Evolutionary conservation across 495 filamentous ascomycete genomes (phyloP).

Genomic region (Penicillium salamii): DNA sequence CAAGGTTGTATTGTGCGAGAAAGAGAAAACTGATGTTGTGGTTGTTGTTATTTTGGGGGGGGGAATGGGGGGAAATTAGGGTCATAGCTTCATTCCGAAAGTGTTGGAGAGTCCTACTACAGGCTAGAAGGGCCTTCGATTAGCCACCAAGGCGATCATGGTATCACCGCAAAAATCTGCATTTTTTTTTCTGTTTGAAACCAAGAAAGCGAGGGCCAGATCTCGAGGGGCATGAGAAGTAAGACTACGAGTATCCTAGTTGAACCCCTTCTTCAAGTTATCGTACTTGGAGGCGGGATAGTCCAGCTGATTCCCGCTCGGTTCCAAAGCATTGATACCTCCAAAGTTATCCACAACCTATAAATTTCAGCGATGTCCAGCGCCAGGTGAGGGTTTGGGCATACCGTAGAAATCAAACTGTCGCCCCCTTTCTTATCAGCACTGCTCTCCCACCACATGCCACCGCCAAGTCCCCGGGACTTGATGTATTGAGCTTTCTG

Average conservation of each 20-base stretch:
- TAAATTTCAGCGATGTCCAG: not conserved
- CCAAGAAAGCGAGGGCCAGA: too few species aligned
- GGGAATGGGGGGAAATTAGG: too few species aligned
- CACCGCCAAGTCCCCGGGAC: conserved; percentile 65
- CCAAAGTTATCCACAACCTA: conserved; percentile 32
- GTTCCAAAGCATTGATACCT: conserved; percentile 22
- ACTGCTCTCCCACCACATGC: conserved; percentile 90
- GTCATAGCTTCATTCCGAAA: too few species aligned
- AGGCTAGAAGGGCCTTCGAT: not conserved
- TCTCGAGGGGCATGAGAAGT: too few species aligned
- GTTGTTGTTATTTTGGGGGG: too few species aligned
- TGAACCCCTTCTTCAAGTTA: conserved; percentile 31
- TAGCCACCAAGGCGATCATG: conserved; percentile 2
- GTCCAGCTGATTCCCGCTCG: conserved; percentile 29
- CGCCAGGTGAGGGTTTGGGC: not conserved
- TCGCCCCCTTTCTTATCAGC: conserved; percentile 58
- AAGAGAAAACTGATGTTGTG: too few species aligned
- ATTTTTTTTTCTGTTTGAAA: too few species aligned
- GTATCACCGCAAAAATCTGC: not conserved
- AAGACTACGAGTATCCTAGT: not conserved
- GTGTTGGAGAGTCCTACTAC: too few species aligned
- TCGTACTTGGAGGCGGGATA: conserved; percentile 32
- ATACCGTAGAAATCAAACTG: conserved; percentile 60
- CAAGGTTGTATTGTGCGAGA: too few species aligned
- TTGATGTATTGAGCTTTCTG: conserved; percentile 66